Evolutionary conservation across 495 filamentous ascomycete species (phyloP), one percentile per base, ranked within the genome.

Genomic region (Penicillium antarcticum): DNA sequence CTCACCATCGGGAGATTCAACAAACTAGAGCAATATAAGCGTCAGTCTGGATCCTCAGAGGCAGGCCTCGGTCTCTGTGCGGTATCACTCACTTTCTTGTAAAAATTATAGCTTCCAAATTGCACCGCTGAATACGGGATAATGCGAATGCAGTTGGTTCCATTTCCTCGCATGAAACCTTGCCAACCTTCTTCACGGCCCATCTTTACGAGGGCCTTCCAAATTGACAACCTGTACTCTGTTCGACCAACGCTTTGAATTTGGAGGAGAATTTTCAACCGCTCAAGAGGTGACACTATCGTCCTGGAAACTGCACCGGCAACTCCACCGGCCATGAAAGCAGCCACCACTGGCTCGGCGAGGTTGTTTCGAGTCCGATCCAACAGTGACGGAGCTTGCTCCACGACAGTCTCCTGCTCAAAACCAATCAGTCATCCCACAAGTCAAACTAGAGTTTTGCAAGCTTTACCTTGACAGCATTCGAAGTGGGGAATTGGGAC

Each of bases 61-160:
- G 8, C 2, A 29, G 26, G 26, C 26, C 26, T 29, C 26, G 8
- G 26, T 29, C 26, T 7, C 26, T 7, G 26, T 42, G 18, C 6
- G 42, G 19, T 35, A 10, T 21, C 5, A 75, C 84, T 66, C 73
- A 96, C 92, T 75, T 84, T 82, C 74, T 95, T 97, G 69, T 97
- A 98, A 55, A 97, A 86, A 63, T 92, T 97, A 68, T 97, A 98
- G 62, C 89, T 92, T 35, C 92, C 89, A 72, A 98, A 98, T 67
- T 98, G 94, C 18, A 98, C 94, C 1, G 94, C 94, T 35, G 91
- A 96, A 69, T 98, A 98, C 11, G 94, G 94, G 35, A 98, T 89
- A 46, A 98, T 98, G 42, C 94, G 88, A 60, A 97, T 91, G 72
- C 94, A 98, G 70, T 98, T 98, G 38, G 91, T 95, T 46, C 94